phyloP scores from a whole-genome alignment of 2,329 filamentous ascomycete genomes.

The Blastomyces gilchristii region DNA sequence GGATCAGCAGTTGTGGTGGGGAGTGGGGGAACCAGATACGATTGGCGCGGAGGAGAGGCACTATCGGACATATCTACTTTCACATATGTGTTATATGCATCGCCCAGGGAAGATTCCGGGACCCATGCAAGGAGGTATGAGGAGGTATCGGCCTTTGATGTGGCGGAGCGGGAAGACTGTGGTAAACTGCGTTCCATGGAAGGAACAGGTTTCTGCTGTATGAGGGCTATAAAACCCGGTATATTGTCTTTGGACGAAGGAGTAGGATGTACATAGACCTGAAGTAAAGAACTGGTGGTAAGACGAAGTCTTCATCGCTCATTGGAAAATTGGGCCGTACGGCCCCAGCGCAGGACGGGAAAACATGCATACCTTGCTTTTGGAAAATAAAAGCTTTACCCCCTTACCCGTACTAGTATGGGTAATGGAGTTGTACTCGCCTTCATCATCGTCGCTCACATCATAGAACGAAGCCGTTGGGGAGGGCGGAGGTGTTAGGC shows the following conservation, averaged over 20 bases:
- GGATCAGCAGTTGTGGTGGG: conserved; percentile 72
- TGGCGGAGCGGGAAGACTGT: conserved; percentile 37
- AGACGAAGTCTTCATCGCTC: neutral
- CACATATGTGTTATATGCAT: conserved; percentile 79
- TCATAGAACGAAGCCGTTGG: conserved; percentile 87
- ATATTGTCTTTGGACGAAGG: conserved; percentile 94
- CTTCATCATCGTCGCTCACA: conserved; percentile 91
- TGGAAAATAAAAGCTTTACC: conserved; percentile 88
- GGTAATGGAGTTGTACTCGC: conserved; percentile 87
- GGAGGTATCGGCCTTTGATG: conserved; percentile 44
- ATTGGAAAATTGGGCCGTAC: neutral
- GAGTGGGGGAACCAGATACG: conserved; percentile 82
- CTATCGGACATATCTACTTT: conserved; percentile 88
- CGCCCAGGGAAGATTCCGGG: conserved; percentile 77
- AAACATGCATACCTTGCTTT: conserved; percentile 64
- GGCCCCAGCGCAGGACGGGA: neutral
- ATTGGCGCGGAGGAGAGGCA: conserved; percentile 70
- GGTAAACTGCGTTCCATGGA: conserved; percentile 22
- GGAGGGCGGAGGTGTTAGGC: conserved; percentile 46
- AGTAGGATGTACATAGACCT: conserved; percentile 94
- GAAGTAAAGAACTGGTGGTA: conserved; percentile 4
- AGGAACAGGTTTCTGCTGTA: conserved; percentile 65
- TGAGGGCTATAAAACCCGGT: conserved; percentile 78
- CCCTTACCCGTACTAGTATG: conserved; percentile 62
- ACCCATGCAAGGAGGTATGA: conserved; percentile 87